phyloP scores from a whole-genome alignment of 768 basidiomycete species.

The Mycena epipterygia region DNA sequence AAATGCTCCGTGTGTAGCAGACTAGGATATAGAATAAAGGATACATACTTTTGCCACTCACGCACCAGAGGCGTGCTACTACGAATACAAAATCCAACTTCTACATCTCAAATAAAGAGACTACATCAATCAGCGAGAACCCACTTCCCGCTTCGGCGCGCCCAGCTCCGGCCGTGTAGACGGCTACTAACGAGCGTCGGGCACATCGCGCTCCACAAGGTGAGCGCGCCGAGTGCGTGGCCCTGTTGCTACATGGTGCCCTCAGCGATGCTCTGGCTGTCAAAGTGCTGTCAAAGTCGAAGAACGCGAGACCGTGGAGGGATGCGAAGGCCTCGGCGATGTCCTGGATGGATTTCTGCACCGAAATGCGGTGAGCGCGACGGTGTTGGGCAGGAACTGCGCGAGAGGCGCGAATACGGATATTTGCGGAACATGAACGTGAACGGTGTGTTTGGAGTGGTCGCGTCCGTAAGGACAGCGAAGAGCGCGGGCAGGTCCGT shows the following conservation, averaged over 20 bases:
- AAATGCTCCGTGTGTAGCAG: no score
- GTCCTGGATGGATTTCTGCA: neutral
- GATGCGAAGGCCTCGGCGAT: neutral
- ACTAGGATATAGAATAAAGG: no score
- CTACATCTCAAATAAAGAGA: no score
- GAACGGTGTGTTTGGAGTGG: neutral
- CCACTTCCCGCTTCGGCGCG: neutral
- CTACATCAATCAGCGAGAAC: no score
- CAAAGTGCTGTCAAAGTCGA: constrained; percentile 18
- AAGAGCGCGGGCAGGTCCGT: constrained; percentile 11
- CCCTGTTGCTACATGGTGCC: no score
- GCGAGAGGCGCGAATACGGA: constrained; percentile 9
- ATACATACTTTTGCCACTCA: no score
- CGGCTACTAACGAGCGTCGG: constrained; percentile 1
- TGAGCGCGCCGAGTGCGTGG: neutral
- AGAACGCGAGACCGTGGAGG: neutral
- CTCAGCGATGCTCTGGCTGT: no score
- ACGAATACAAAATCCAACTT: no score
- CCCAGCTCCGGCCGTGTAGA: neutral
- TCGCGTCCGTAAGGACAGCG: neutral
- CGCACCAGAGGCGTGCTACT: no score
- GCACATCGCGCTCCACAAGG: neutral
- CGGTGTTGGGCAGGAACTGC: neutral
- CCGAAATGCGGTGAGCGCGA: neutral
- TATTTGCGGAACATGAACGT: constrained; percentile 1